A percentile compares a stretch with the other conserved stretches of the same genome.
phyloP scores from a whole-genome alignment of 2,329 filamentous ascomycete species.

The Xylaria sp. region DNA sequence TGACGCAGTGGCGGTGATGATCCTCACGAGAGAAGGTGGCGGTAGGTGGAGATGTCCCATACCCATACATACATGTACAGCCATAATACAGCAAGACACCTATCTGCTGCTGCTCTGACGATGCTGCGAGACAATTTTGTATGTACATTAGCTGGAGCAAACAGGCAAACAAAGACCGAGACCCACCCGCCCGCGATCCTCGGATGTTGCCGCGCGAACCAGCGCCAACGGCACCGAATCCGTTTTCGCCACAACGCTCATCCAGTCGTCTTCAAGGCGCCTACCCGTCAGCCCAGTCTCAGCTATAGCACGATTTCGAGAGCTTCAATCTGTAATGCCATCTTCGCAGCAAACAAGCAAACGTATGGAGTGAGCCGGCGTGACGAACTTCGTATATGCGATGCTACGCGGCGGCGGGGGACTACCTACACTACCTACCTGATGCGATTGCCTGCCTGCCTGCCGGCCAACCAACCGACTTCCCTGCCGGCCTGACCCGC shows the following conservation, averaged over 20 bases:
- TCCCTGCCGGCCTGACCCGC: neutral
- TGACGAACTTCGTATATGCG: conserved; percentile 36
- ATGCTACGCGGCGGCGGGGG: conserved; percentile 23
- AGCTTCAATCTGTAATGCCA: neutral
- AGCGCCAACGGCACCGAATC: neutral
- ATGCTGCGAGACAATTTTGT: too few relatives aligned
- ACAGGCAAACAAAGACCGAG: neutral
- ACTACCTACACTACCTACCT: neutral
- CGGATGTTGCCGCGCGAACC: neutral
- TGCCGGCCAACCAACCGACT: neutral
- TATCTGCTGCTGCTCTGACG: too few relatives aligned
- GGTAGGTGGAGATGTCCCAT: conserved; percentile 6
- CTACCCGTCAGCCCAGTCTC: neutral
- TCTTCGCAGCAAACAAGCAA: conserved; percentile 1
- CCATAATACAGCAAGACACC: conserved; percentile 1
- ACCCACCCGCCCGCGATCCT: too few relatives aligned
- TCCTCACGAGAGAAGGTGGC: conserved; percentile 21
- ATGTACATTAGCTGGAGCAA: neutral
- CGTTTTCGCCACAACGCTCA: neutral
- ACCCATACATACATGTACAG: conserved; percentile 5
- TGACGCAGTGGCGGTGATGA: conserved; percentile 5
- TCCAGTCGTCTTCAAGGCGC: too few relatives aligned
- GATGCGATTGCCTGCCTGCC: neutral
- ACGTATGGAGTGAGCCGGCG: conserved; percentile 18
- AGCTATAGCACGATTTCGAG: neutral